A percentile compares a stretch with the other conserved stretches of the same genome.
Conservation (phyloP, 371 early-diverging fungal species). For the Mucor mucedo region DNA sequence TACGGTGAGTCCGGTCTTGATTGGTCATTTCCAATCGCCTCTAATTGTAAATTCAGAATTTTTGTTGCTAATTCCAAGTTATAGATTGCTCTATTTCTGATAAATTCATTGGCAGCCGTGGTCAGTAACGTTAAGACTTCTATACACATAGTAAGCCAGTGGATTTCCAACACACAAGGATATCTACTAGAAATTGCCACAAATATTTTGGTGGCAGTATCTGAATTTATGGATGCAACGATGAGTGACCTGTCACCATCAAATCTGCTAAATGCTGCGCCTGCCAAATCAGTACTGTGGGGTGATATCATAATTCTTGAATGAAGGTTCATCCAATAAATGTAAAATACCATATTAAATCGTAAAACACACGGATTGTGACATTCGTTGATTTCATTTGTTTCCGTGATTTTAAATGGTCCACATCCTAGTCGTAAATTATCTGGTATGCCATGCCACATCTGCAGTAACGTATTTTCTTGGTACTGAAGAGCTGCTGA, state of each 20-base stretch:
- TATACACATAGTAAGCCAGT: constrained; percentile 34
- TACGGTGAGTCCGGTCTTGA: constrained; percentile 7
- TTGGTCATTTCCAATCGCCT: background rate
- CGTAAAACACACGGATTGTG: constrained; percentile 24
- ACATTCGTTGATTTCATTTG: constrained; percentile 12
- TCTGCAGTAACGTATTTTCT: constrained; percentile 24
- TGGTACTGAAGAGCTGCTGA: constrained; percentile 25
- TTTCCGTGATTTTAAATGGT: constrained; percentile 29
- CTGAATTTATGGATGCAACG: constrained; percentile 41
- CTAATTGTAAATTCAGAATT: background rate
- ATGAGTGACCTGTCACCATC: constrained; percentile 39
- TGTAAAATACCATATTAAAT: constrained; percentile 31
- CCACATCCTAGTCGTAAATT: constrained; percentile 17
- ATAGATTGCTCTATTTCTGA: constrained; percentile 27
- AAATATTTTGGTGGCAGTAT: constrained; percentile 34
- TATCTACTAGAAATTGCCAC: constrained; percentile 14
- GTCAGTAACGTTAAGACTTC: constrained; percentile 28
- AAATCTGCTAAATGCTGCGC: constrained; percentile 27
- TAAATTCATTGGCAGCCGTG: constrained; percentile 13
- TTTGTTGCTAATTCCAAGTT: constrained; percentile 3
- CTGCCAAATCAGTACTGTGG: constrained; percentile 16
- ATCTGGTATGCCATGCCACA: constrained; percentile 34
- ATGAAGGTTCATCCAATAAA: constrained; percentile 36
- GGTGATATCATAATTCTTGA: constrained; percentile 36
- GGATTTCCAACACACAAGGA: constrained; percentile 41